phyloP scores from a whole-genome alignment of 1,284 basidiomycete genomes.

The Coniferiporia sulphurascens region DNA sequence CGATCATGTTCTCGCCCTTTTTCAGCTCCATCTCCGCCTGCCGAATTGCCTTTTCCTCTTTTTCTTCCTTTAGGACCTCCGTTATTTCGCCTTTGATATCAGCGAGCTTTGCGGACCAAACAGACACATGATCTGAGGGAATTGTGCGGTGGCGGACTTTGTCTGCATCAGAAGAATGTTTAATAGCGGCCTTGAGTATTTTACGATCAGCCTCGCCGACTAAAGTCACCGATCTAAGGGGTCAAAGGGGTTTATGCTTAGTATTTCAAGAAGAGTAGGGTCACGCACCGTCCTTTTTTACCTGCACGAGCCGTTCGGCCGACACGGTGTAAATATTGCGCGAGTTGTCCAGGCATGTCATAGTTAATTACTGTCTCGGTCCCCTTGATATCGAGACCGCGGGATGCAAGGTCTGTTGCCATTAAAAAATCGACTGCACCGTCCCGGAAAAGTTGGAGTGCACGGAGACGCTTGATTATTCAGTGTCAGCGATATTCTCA shows the following conservation, averaged over 20 bases:
- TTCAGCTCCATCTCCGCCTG: slow-evolving; percentile 94
- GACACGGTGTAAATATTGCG: slow-evolving; percentile 94
- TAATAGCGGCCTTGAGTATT: slow-evolving; percentile 94
- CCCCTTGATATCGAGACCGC: slow-evolving; percentile 95
- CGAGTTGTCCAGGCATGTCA: slow-evolving; percentile 92
- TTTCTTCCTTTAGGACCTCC: slow-evolving; percentile 86
- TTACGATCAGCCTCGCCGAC: slow-evolving; percentile 96
- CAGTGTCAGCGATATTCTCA: background rate
- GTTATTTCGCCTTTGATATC: slow-evolving; percentile 76
- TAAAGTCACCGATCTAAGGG: slow-evolving; percentile 80
- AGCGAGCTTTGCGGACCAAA: slow-evolving; percentile 70
- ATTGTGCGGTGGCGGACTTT: slow-evolving; percentile 89
- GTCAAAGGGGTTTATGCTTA: slow-evolving; percentile 15
- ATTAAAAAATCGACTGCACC: slow-evolving; percentile 85
- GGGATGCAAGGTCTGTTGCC: slow-evolving; percentile 93
- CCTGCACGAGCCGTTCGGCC: slow-evolving; percentile 96
- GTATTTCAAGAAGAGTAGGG: background rate
- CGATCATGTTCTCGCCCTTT: slow-evolving; percentile 95
- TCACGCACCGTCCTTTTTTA: slow-evolving; percentile 75
- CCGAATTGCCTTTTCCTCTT: slow-evolving; percentile 90
- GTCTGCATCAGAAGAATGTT: slow-evolving; percentile 75
- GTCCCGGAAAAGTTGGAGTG: slow-evolving; percentile 85
- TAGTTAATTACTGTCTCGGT: slow-evolving; percentile 98
- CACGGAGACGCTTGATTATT: slow-evolving; percentile 66
- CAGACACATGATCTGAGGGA: slow-evolving; percentile 71